Base-by-base conservation (phyloP, 495 filamentous ascomycete genomes). In the Neurospora sp. region DNA sequence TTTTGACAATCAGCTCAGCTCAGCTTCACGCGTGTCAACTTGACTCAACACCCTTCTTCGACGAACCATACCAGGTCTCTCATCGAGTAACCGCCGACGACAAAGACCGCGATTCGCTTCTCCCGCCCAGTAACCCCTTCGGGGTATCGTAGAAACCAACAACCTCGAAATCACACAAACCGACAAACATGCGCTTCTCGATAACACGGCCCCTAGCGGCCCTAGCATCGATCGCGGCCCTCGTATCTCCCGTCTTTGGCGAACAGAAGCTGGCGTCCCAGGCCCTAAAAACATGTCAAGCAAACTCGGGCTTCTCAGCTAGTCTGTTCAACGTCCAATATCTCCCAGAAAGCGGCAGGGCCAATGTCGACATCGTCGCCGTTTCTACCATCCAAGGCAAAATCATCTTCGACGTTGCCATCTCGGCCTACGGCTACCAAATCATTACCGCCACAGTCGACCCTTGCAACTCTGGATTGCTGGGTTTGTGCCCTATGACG, bases 401-500 rank as follows among this genome's bases (percentile, higher is more conserved):
- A 81, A 92, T 99, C 70, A 86, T 86, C 37, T 94, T 94, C 70
- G 90, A 94, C 45, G 77, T 98, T 70, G 80, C 87, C 39, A 85
- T 97, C 72, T 86, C 89, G 65, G 95, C 92, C 39, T 99, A 99
- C 80, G 96, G 96, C 74, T 94, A 90, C 82, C 82, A 83, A 35
- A 88, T 91, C 69, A 81, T 94, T 72, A 81, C 83, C 45, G 82
- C 88, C 72, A 87, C 82, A 6, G 78, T 98, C 69, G 81, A 97
- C 80, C 96, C 94, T 20, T 99, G 96, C 87, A 80, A 87, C 2
- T 81, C 86, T 72, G 83, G 86, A 44, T 80, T 97, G 71, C 80
- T 84, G 73, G 94, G 94, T 74, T 88, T 99, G 79, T 99, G 96
- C 83, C 95, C 95, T 70, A 99, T 99, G 96, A 91, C 88, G 41